Base-by-base conservation (phyloP, 2,329 filamentous ascomycete genomes). In the Hymenoscyphus repandus region DNA sequence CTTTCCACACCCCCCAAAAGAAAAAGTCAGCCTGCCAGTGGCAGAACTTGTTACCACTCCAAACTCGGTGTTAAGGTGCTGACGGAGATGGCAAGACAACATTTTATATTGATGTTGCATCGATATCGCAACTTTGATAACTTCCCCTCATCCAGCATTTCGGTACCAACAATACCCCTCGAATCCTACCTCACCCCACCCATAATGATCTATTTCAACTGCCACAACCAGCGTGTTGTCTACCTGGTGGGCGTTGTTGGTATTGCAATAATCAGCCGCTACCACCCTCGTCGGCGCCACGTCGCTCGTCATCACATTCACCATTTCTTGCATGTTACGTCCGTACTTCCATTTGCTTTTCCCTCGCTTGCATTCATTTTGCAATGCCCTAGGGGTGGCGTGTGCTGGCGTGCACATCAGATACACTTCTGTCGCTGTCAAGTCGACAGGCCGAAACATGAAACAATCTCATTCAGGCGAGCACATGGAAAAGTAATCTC, bases 41-140 rank as follows among this genome's bases (percentile, higher is more conserved):
- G 32, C 44, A 37, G 33, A 47, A 12, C 20, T 11, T 11, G 36
- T 18, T 20, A 17, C 15, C 39, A 20, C 39, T 20, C 17, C 6
- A 9, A n/a, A 9, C 17, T 32, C 4, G 22, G 4, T n/a, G 34
- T 20, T 18, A 6, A 18, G 37, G 13, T 42, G 31, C 15, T n/a
- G 17, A 17, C 37, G 22, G n/a, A 49, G 18, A 27, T 27, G 22
- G 22, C 22, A 27, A 37, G 47, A 32, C 37, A 40, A 36, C 47
- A 34, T 31, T 32, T 31, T 51, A 51, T 20, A 51, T 51, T 52
- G 45, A 48, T 33, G 50, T 52, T 52, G 39, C 50, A 52, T 47
- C 31, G 12, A 40, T 41, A 20, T 31, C 38, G 6, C 27, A 47
- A 43, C 49, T 36, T 31, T 42, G 18, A 31, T 36, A 31, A 36